Percentiles rank a stretch among this genome's conserved stretches.
phyloP scores from a whole-genome alignment of 768 basidiomycete species.

The Pleurotus tuoliensis region DNA sequence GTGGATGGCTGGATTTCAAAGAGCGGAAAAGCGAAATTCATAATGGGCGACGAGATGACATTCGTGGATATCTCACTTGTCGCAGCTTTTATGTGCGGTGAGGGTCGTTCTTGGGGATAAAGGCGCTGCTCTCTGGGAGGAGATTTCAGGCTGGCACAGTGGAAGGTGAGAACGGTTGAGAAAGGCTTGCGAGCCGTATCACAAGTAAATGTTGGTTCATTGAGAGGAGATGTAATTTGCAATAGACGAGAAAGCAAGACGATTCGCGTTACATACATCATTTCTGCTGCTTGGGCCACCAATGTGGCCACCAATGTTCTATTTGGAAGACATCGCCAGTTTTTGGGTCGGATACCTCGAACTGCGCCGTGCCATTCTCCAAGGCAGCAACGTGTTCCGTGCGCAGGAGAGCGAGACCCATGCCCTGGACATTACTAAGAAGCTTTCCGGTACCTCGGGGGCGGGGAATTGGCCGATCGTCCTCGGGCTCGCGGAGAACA shows the following conservation, averaged over 20 bases:
- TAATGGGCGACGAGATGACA: neutral
- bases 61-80: conserved; percentile 2
- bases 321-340: conserved; percentile 31
- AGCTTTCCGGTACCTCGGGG: conserved; percentile 75
- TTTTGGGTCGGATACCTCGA: conserved; percentile 34
- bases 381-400: conserved; percentile 67
- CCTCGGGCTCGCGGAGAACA: conserved; percentile 16
- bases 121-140: neutral
- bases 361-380: conserved; percentile 40
- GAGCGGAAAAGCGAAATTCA: neutral
- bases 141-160: neutral
- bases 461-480: conserved; percentile 38
- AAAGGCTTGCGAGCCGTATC: neutral
- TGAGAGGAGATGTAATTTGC: neutral
- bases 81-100: neutral
- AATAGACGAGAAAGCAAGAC: no score
- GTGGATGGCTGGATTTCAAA: neutral
- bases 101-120: neutral
- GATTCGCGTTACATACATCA: conserved; percentile 1
- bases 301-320: conserved; percentile 66
- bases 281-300: conserved; percentile 46
- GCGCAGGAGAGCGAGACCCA: conserved; percentile 78
- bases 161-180: neutral
- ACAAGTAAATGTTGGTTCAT: neutral
- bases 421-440: conserved; percentile 46